Conservation (phyloP, 768 basidiomycete genomes). For the Phylloporus scabripes region DNA sequence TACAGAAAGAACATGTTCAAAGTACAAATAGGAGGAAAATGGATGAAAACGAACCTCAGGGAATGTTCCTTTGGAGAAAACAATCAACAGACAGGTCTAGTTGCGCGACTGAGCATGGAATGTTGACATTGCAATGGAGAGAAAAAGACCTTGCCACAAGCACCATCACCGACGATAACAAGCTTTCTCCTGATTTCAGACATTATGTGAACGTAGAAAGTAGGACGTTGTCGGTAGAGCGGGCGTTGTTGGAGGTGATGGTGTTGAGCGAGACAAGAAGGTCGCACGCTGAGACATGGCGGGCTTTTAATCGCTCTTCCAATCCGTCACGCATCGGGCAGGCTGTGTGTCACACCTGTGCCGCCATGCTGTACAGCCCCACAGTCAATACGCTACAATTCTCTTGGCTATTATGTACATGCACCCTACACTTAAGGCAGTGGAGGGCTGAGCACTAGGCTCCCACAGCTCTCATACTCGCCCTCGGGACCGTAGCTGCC, state of each 20-base stretch:
- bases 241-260: conserved; percentile 34
- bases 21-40: neutral
- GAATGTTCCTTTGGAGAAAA: conserved; percentile 95
- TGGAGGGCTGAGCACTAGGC: conserved; percentile 3
- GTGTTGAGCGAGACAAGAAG: conserved; percentile 36
- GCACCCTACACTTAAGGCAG: neutral
- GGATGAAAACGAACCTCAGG: conserved; percentile 59
- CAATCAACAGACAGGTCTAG: conserved; percentile 90
- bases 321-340: conserved; percentile 20
- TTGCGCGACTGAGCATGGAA: conserved; percentile 16
- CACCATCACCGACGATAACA: conserved; percentile 98
- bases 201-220: conserved; percentile 51
- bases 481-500: conserved; percentile 59
- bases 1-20: conserved; percentile 26
- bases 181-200: conserved; percentile 98
- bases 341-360: conserved; percentile 30
- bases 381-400: neutral
- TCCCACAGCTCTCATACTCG: conserved; percentile 50
- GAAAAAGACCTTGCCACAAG: conserved; percentile 78
- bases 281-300: conserved; percentile 34
- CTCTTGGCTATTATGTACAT: neutral
- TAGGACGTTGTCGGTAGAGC: conserved; percentile 27
- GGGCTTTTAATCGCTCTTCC: conserved; percentile 33
- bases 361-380: conserved; percentile 18
- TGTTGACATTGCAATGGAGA: conserved; percentile 1